Conservation (phyloP, 805 yeast genomes). For the Hanseniaspora valbyensis region DNA sequence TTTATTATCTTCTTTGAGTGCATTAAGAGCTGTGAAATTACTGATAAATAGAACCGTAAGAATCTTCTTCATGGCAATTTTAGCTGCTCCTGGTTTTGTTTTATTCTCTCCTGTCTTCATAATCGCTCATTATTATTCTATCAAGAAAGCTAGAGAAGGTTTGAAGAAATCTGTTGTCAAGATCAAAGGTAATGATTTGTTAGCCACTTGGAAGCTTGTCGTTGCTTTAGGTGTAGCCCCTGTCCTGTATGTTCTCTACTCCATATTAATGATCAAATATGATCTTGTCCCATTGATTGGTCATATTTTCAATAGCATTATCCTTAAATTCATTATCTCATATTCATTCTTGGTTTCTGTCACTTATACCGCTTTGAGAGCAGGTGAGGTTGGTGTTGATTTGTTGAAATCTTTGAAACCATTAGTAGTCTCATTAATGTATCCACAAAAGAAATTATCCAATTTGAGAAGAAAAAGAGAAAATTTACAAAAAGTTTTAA, state of each 20-base stretch:
- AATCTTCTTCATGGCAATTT: conserved; percentile 43
- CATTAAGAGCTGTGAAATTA: conserved; percentile 40
- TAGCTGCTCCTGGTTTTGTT: conserved; percentile 80
- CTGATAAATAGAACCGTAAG: conserved; percentile 48
- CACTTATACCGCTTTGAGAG: conserved; percentile 79
- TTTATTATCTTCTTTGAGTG: conserved; percentile 41
- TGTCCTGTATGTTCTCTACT: conserved; percentile 67
- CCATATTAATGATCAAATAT: conserved; percentile 42
- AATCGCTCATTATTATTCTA: conserved; percentile 63
- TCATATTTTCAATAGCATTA: conserved; percentile 11
- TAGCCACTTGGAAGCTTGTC: conserved; percentile 94
- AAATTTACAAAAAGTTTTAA: conserved; percentile 57
- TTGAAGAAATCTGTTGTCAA: conserved; percentile 81
- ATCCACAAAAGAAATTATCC: conserved; percentile 34
- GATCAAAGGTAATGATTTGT: conserved; percentile 81
- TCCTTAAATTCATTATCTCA: conserved; percentile 37
- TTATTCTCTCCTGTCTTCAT: conserved; percentile 82
- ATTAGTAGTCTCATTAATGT: conserved; percentile 37
- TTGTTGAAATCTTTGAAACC: conserved; percentile 75
- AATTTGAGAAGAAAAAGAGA: conserved; percentile 50
- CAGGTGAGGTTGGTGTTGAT: conserved; percentile 92
- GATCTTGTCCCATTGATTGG: conserved; percentile 15
- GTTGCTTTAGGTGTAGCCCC: conserved; percentile 87
- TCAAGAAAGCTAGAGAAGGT: conserved; percentile 63
- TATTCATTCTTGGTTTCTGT: conserved; percentile 59